Evolutionary conservation across 305 asterid species (phyloP).

Genomic region (Solanum aculeatissimum): DNA sequence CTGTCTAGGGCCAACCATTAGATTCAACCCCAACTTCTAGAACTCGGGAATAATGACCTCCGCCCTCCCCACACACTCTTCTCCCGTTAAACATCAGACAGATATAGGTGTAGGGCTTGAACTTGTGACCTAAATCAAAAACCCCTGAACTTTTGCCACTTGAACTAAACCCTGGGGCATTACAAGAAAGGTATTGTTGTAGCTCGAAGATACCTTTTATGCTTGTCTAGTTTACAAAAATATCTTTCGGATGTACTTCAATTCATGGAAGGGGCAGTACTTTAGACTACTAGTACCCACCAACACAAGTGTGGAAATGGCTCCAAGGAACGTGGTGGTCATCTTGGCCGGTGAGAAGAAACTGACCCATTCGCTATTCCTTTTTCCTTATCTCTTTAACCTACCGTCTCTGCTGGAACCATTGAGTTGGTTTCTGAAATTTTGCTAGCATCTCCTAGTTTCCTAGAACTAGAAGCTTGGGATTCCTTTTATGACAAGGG

Average conservation of each 20-base stretch:
- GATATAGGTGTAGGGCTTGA: background rate
- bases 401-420: background rate
- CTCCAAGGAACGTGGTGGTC: background rate
- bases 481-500: background rate
- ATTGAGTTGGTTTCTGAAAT: background rate
- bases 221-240: background rate
- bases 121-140: background rate
- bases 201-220: background rate
- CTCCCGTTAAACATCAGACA: background rate
- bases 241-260: background rate
- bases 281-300: background rate
- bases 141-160: no score
- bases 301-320: background rate
- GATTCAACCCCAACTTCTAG: background rate
- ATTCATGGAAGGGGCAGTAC: background rate
- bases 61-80: background rate
- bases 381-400: background rate
- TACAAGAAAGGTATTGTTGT: background rate
- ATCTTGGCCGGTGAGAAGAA: background rate
- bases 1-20: background rate
- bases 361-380: background rate
- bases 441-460: background rate
- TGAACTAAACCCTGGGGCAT: background rate
- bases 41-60: background rate
- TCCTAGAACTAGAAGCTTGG: background rate